Conservation (phyloP, 257 asterid genomes). For the Orobanche coerulescens region DNA sequence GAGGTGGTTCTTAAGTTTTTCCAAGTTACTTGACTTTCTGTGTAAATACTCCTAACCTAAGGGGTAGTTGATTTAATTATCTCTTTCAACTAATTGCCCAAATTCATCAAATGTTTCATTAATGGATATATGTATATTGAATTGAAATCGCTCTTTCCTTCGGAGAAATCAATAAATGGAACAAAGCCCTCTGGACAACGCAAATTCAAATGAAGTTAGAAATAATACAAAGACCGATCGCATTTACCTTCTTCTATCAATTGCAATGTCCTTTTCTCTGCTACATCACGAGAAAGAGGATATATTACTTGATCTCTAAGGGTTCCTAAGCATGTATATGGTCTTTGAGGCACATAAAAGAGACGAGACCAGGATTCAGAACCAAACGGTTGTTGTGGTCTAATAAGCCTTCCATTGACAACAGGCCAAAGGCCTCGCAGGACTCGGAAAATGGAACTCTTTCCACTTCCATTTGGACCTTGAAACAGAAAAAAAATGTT, state of each 20-base stretch:
- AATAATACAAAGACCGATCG: slow-evolving; percentile 13
- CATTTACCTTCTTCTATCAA: slow-evolving; percentile 42
- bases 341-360: slow-evolving; percentile 92
- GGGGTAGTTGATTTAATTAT: too few species aligned
- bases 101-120: too few species aligned
- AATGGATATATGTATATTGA: too few species aligned
- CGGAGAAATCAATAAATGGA: too few species aligned
- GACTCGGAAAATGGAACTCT: slow-evolving; percentile 95
- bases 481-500: slow-evolving; percentile 15
- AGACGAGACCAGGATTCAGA: slow-evolving; percentile 48
- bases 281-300: slow-evolving; percentile 81
- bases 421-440: slow-evolving; percentile 98
- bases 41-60: too few species aligned
- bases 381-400: slow-evolving; percentile 44
- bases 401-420: slow-evolving; percentile 66
- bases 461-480: slow-evolving; percentile 99
- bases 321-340: slow-evolving; percentile 97
- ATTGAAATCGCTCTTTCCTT: too few species aligned
- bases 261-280: slow-evolving; percentile 49
- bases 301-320: slow-evolving; percentile 96
- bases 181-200: neutral
- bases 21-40: too few species aligned
- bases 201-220: slow-evolving; percentile 3
- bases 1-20: too few species aligned
- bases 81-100: too few species aligned